Evolutionary conservation across 2,329 filamentous ascomycete species (phyloP).

Genomic region (Didymosphaeria variabile): DNA sequence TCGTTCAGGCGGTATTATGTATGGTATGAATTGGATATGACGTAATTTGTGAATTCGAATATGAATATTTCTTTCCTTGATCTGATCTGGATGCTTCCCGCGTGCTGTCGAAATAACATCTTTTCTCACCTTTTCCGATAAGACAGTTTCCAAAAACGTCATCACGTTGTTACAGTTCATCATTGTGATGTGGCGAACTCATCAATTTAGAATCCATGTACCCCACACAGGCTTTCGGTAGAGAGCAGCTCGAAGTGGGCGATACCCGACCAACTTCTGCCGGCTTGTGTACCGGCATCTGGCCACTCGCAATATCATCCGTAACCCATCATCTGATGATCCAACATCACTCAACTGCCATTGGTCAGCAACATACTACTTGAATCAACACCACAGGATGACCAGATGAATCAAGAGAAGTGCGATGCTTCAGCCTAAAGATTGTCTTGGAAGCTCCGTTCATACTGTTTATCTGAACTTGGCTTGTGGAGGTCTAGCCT

Average conservation of each 20-base stretch:
- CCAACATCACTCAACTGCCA: neutral
- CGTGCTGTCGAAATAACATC: too few species aligned
- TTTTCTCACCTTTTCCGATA: too few species aligned
- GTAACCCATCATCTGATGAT: neutral
- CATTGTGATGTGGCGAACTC: neutral
- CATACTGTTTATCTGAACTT: neutral
- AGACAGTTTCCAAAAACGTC: too few species aligned
- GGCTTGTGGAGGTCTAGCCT: constrained; percentile 5
- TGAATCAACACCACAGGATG: neutral
- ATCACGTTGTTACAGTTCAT: neutral
- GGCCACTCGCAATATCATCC: constrained; percentile 2
- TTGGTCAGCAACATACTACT: neutral
- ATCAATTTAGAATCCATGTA: neutral
- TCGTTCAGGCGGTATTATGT: neutral
- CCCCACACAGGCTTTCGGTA: constrained; percentile 15
- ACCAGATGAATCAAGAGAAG: neutral
- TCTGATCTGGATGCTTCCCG: neutral
- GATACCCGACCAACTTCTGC: constrained; percentile 11
- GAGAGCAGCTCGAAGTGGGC: neutral
- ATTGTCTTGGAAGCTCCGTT: constrained; percentile 6
- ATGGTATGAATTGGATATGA: neutral
- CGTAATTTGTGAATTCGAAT: constrained; percentile 3
- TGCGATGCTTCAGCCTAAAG: constrained; percentile 8
- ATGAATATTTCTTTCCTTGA: neutral
- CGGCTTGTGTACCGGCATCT: too few species aligned